A percentile compares a stretch with the other conserved stretches of the same genome.
Conservation (phyloP, 192 early-diverging fungal species). For the Coemansia pectinata region DNA sequence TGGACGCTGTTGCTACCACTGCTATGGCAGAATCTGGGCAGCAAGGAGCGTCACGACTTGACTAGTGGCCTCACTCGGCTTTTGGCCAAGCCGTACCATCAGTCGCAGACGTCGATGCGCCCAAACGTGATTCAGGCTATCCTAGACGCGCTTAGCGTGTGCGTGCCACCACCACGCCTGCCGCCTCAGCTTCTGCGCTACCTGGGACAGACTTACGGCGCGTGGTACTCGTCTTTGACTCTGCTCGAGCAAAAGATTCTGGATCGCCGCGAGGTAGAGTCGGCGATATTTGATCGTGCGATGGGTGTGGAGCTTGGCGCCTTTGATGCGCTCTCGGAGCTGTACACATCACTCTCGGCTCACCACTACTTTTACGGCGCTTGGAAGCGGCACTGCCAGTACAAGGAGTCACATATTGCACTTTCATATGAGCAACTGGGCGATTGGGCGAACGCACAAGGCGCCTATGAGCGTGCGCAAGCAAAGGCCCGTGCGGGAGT, state of each 20-base stretch:
- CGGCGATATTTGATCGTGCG: constrained; percentile 40
- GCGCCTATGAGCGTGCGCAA: constrained; percentile 90
- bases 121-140: constrained; percentile 97
- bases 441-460: constrained; percentile 91
- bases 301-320: constrained; percentile 81
- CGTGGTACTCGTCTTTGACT: constrained; percentile 87
- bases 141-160: constrained; percentile 81
- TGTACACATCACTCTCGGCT: constrained; percentile 84
- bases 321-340: constrained; percentile 84
- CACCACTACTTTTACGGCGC: constrained; percentile 91
- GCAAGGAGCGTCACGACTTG: constrained; percentile 81
- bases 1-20: constrained; percentile 88
- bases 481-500: constrained; percentile 84
- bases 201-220: constrained; percentile 87
- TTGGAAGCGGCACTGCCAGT: constrained; percentile 87
- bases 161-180: constrained; percentile 69
- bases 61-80: constrained; percentile 80
- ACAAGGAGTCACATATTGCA: constrained; percentile 93
- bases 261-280: constrained; percentile 51
- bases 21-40: constrained; percentile 73
- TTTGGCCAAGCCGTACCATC: constrained; percentile 90
- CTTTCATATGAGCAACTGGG: constrained; percentile 93
- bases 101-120: constrained; percentile 69
- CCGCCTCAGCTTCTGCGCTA: constrained; percentile 94
- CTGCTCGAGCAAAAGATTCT: constrained; percentile 69